A percentile compares a stretch with the other conserved stretches of the same genome.
Evolutionary conservation across 1,284 basidiomycete species (phyloP).

Genomic region (Heterobasidion occidentale): DNA sequence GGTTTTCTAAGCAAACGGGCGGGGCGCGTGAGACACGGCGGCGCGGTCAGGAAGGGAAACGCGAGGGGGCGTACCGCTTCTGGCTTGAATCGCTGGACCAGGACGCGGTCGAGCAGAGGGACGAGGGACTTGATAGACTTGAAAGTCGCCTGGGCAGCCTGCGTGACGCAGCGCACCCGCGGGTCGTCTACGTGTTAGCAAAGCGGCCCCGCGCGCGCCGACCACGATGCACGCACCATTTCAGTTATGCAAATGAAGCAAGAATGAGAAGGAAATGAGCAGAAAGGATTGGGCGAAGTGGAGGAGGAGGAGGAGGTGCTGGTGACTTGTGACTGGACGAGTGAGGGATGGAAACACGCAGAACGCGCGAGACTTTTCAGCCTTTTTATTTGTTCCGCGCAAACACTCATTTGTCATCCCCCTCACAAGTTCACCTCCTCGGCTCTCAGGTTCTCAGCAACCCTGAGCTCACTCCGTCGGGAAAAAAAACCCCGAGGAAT

Average conservation of each 20-base stretch:
- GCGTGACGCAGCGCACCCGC: background rate
- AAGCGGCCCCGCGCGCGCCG: background rate
- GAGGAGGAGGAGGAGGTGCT: background rate
- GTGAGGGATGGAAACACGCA: conserved; percentile 1
- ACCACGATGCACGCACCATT: conserved; percentile 3
- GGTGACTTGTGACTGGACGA: background rate
- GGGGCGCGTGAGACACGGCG: background rate
- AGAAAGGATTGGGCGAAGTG: background rate
- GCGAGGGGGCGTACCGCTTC: conserved; percentile 57
- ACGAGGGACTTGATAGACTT: conserved; percentile 90
- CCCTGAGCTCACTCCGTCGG: too few species aligned
- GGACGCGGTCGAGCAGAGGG: conserved; percentile 92
- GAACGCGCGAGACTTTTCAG: conserved; percentile 13
- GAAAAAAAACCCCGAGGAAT: too few species aligned
- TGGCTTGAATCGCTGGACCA: conserved; percentile 96
- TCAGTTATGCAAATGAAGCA: background rate
- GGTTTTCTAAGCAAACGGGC: conserved; percentile 67
- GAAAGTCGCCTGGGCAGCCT: conserved; percentile 81
- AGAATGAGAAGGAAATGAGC: background rate
- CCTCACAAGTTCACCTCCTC: too few species aligned
- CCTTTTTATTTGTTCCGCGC: conserved; percentile 21
- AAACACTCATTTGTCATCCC: conserved; percentile 13
- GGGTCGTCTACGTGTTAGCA: background rate
- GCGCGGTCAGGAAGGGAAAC: background rate
- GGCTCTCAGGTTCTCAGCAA: too few species aligned